Percentiles rank a stretch among this genome's conserved stretches.
phyloP scores from a whole-genome alignment of 2,329 filamentous ascomycete species.

The Pseudodiploospora longispora region DNA sequence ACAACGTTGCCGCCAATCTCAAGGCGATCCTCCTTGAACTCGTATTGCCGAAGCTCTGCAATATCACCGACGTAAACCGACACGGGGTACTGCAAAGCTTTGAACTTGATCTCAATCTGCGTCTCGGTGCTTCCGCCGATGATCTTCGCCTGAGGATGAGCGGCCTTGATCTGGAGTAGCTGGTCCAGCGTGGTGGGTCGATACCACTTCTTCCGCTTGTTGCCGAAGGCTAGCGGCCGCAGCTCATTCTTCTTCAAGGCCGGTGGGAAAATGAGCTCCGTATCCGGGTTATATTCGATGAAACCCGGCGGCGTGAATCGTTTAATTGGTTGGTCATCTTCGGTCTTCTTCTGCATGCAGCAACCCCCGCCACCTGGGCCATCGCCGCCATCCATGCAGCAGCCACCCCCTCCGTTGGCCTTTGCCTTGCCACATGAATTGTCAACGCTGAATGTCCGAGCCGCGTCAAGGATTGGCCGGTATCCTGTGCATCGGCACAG shows the following conservation, averaged over 20 bases:
- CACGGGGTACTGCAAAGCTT: slow-evolving; percentile 79
- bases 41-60: slow-evolving; percentile 74
- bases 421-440: slow-evolving; percentile 42
- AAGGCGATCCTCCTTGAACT: slow-evolving; percentile 70
- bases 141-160: slow-evolving; percentile 79
- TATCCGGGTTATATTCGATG: slow-evolving; percentile 89
- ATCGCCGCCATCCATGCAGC: slow-evolving; percentile 61
- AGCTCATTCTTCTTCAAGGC: slow-evolving; percentile 74
- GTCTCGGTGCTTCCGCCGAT: slow-evolving; percentile 96
- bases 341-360: slow-evolving; percentile 55
- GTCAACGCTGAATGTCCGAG: slow-evolving; percentile 71
- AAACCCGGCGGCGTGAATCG: slow-evolving; percentile 81
- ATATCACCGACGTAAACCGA: slow-evolving; percentile 95
- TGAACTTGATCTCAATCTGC: slow-evolving; percentile 98
- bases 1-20: slow-evolving; percentile 91
- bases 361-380: slow-evolving; percentile 42
- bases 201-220: slow-evolving; percentile 92
- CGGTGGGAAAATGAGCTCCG: slow-evolving; percentile 91
- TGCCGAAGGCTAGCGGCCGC: slow-evolving; percentile 78
- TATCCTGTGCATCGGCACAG: slow-evolving; percentile 95
- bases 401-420: slow-evolving; percentile 43
- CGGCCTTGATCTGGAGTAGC: slow-evolving; percentile 82
- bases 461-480: slow-evolving; percentile 85
- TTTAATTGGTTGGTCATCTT: slow-evolving; percentile 48
- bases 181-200: slow-evolving; percentile 80